phyloP scores from a whole-genome alignment of 441 rosid genomes.

The Gossypium davidsonii region DNA sequence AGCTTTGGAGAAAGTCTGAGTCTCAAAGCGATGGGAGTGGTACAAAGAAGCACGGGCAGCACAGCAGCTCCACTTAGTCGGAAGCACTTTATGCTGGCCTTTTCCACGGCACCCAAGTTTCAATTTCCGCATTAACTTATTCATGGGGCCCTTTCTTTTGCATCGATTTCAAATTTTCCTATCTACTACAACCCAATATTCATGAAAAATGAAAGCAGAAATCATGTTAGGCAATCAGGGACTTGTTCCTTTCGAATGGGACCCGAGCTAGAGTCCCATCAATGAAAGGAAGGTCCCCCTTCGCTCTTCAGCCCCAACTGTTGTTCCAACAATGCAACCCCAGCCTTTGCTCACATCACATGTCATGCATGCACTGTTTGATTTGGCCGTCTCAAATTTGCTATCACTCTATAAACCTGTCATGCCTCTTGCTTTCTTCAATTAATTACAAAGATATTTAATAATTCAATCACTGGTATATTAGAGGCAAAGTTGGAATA shows the following conservation, averaged over 20 bases:
- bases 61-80: constrained; percentile 13
- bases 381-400: background rate
- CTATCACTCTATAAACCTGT: constrained; percentile 5
- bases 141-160: constrained; percentile 20
- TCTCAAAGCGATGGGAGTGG: background rate
- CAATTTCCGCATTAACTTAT: constrained; percentile 8
- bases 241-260: constrained; percentile 17
- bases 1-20: background rate
- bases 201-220: constrained; percentile 1
- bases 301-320: constrained; percentile 6
- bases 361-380: constrained; percentile 3
- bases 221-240: constrained; percentile 9
- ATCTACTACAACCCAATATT: background rate
- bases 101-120: constrained; percentile 19
- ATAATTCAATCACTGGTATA: background rate
- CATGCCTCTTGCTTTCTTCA: constrained; percentile 15
- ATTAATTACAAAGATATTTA: constrained; percentile 5
- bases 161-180: background rate
- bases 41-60: background rate
- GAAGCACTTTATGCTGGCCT: constrained; percentile 28
- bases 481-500: no score
- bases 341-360: constrained; percentile 6
- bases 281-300: background rate
- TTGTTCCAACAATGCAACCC: background rate
- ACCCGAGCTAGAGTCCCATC: constrained; percentile 3